Conservation (phyloP, 306 rosid species). For the Dryas alaskensis region DNA sequence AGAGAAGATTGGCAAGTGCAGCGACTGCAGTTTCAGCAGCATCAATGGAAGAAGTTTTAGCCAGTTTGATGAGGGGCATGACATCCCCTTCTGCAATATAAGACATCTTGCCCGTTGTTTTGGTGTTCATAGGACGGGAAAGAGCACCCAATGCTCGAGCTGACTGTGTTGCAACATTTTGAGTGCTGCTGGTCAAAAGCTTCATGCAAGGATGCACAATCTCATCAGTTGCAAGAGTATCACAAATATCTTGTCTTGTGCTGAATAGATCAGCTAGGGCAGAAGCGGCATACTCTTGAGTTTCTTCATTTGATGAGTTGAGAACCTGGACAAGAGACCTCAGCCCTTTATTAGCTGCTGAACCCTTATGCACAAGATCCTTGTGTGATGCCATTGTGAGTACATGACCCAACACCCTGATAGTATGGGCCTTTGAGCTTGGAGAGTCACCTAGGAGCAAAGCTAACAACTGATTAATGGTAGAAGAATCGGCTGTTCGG, state of each 20-base stretch:
- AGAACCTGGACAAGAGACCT: slow-evolving; percentile 86
- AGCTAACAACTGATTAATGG: slow-evolving; percentile 82
- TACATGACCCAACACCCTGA: slow-evolving; percentile 83
- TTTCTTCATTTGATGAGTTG: slow-evolving; percentile 73
- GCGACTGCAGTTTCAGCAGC: slow-evolving; percentile 93
- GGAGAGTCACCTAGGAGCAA: slow-evolving; percentile 84
- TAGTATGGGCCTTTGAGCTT: slow-evolving; percentile 65
- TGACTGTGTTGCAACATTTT: slow-evolving; percentile 89
- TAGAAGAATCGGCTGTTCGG: slow-evolving; percentile 80
- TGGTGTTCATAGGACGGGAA: slow-evolving; percentile 70
- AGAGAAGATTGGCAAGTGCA: slow-evolving; percentile 92
- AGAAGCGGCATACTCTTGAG: slow-evolving; percentile 83
- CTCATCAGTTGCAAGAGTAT: slow-evolving; percentile 82
- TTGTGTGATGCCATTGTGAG: slow-evolving; percentile 68
- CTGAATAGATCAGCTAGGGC: slow-evolving; percentile 87
- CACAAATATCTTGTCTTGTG: slow-evolving; percentile 88
- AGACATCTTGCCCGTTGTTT: slow-evolving; percentile 56
- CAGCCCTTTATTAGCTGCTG: slow-evolving; percentile 82
- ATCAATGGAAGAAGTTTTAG: slow-evolving; percentile 83
- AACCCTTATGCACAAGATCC: slow-evolving; percentile 72
- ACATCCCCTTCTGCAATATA: slow-evolving; percentile 78
- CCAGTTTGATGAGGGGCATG: slow-evolving; percentile 77
- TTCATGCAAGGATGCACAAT: slow-evolving; percentile 82
- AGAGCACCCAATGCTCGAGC: slow-evolving; percentile 92
- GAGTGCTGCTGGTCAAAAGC: slow-evolving; percentile 83